Base-by-base conservation (phyloP, 2,329 filamentous ascomycete genomes). In the Polychaeton citri region DNA sequence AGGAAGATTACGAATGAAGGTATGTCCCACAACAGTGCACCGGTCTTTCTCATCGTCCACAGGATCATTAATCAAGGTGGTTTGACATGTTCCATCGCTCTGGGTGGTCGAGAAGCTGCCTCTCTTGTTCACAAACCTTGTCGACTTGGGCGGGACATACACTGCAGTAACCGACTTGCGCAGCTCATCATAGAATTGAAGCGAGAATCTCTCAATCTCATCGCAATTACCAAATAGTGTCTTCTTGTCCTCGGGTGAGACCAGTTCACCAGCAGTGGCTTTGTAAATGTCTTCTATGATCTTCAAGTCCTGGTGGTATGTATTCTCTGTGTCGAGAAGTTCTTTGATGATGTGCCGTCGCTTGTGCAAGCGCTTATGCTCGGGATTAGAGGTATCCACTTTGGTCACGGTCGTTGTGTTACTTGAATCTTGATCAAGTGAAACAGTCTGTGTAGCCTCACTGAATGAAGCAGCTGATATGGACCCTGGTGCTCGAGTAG, bases 231-330 rank as follows among this genome's bases (percentile, higher is more conserved):
- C 80, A 58, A 98, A 98, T 12, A 98, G 75, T 9, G 82, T 70
- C 54, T 87, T 93, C 49, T 92, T 79, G 43, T 93, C 93, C 44
- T 88, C 82, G 30, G 74, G 65, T 30, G 81, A 83, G 19, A 95
- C 72, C 43, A 85, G 76, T 6, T 84, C 76, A 38, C 82, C 86
- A 6, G 50, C 55, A 1, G 90, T 96, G 30, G 84, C 86, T 59
- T 92, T 93, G 68, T 96, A 98, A 37, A 98, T 96, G 53, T 96
- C 87, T 52, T 93, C 85, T 2, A 94, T 81, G 36, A 98, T 88
- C 55, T 87, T 94, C 84, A 98, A 88, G 56, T 98, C 90, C 44
- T 85, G 76, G 38, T 92, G 78, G 59, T 93, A 96, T 5, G 80
- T 78, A 33, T 85, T 78, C 55, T 98, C 90, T 0, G 90, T 98